phyloP scores from a whole-genome alignment of 495 filamentous ascomycete genomes.

The Xylaria venustula region DNA sequence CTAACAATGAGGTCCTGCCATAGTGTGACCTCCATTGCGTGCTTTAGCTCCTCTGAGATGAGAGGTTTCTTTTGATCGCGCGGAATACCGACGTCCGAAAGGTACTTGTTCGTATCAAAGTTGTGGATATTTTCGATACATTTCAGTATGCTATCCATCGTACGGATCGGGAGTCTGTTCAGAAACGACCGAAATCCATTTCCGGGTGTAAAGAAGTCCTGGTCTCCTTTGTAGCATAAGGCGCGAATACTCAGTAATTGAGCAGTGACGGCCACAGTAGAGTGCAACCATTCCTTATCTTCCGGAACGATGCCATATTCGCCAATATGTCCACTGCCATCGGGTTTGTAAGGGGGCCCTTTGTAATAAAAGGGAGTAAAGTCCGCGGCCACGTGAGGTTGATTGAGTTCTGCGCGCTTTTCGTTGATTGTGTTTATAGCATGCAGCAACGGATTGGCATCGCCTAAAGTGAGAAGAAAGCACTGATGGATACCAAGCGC shows the following conservation, averaged over 20 bases:
- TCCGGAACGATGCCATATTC: conserved; percentile 23
- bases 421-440: conserved; percentile 12
- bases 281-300: conserved; percentile 10
- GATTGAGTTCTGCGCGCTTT: neutral
- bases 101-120: neutral
- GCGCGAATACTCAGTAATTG: neutral
- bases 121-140: conserved; percentile 12
- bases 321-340: neutral
- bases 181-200: conserved; percentile 25
- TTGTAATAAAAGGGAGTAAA: conserved; percentile 27
- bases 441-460: conserved; percentile 7
- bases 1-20: conserved; percentile 21
- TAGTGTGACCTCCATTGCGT: conserved; percentile 5
- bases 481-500: conserved; percentile 24
- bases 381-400: conserved; percentile 9
- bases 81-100: neutral
- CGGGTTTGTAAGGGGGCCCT: neutral
- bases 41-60: neutral
- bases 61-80: neutral
- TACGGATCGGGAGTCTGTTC: conserved; percentile 21
- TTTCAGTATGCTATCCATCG: conserved; percentile 12
- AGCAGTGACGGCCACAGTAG: conserved; percentile 6
- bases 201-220: conserved; percentile 23
- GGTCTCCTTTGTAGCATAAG: neutral
- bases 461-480: conserved; percentile 23